Evolutionary conservation across 2,329 filamentous ascomycete species (phyloP), one percentile per base, ranked within the genome.

Genomic region (Scleromitrula shiraiana): DNA sequence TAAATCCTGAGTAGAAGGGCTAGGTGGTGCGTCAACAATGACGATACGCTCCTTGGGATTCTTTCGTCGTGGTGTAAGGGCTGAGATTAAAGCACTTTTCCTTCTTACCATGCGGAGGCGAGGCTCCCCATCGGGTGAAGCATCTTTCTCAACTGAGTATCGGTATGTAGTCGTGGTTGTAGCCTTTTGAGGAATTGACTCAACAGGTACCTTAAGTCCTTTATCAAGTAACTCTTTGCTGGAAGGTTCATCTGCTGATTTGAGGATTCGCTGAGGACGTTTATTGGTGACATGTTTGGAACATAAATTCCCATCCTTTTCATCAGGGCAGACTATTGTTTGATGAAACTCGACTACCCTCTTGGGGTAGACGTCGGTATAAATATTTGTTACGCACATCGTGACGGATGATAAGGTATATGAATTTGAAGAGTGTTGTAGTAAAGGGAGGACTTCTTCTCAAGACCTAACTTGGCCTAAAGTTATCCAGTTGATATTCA

Each of bases 301-400:
- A 65, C 74, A 77, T 46, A 67, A 66, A 24, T 64, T 59, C 48
- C 67, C 67, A 37, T 53, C 51, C 38, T 65, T 59, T 17, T 67
- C 67, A 38, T 70, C 67, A 15, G 64, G 56, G 9, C 62, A 53
- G 65, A 72, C 72, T 32, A 67, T 60, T 7, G 56, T 57, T 26
- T 65, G 59, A 6, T 64, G 60, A 46, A 68, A 67, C 41, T 65
- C 63, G 29, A 59, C 55, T 41, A 62, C 59, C 41, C 63, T 66
- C 49, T 71, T 71, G 3, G 72, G 67, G 65, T 70, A 69, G 57
- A 70, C 58, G 59, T 72, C 70, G 27, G 69, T 65, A 65, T 68
- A 73, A 42, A 71, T 53, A 56, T 73, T 67, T 51, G 68, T 71
- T 53, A 68, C 68, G 64, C 74, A 77, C 74, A 77, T 77, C 41